These are phyloP conservation scores for Pseudogymnoascus sp. DNA, from an alignment of 2,329 filamentous ascomycete genomes.

Conservation along the genomic window DNA sequence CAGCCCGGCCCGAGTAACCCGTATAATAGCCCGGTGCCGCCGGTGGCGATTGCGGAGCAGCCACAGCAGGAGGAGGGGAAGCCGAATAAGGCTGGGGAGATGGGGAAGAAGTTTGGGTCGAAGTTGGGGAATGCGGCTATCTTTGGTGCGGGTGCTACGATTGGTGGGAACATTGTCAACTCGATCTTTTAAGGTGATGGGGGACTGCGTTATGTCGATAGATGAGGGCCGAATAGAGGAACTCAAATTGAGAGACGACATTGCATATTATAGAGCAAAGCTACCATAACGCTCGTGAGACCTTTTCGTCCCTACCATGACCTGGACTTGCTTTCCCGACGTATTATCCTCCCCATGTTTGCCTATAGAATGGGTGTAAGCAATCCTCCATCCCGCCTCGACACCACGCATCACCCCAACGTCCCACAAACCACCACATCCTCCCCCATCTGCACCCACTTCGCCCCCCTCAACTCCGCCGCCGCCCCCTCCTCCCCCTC, in stretches of 20 bases:
- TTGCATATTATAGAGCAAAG: background rate
- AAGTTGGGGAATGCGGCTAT: constrained; percentile 80
- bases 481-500: background rate
- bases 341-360: background rate
- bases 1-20: constrained; percentile 45
- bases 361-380: background rate
- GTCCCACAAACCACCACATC: background rate
- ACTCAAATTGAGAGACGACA: background rate
- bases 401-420: background rate
- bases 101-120: constrained; percentile 93
- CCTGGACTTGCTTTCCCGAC: background rate
- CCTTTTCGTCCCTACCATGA: background rate
- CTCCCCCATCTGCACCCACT: background rate
- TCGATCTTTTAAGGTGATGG: constrained; percentile 60
- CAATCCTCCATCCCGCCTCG: background rate
- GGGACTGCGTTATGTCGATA: background rate
- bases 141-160: constrained; percentile 85
- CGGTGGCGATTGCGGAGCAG: constrained; percentile 60
- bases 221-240: background rate
- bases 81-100: constrained; percentile 44
- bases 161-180: constrained; percentile 84
- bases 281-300: background rate
- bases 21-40: constrained; percentile 63
- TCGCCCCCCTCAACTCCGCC: background rate
- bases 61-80: constrained; percentile 34